These are phyloP conservation scores for Malassezia obtusa DNA, from an alignment of 1,284 basidiomycete genomes.

Conservation along the genomic window DNA sequence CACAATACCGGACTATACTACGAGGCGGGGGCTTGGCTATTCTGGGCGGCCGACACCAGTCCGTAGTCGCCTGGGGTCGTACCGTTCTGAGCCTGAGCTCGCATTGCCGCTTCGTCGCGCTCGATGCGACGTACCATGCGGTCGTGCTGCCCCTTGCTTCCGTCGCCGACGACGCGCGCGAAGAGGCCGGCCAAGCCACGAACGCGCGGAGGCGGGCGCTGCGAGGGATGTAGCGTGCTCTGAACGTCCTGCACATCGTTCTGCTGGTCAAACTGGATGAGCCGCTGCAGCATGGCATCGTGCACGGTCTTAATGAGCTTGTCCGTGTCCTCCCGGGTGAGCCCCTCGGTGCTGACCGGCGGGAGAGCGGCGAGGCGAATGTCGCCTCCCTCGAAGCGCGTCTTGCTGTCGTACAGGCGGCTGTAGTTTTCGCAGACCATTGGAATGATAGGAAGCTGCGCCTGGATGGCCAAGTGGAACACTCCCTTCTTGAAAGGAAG, in stretches of 20 bases:
- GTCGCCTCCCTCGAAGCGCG: constrained; percentile 65
- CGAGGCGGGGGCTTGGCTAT: background rate
- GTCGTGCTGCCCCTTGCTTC: background rate
- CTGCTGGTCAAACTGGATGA: constrained; percentile 13
- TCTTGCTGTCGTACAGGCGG: constrained; percentile 63
- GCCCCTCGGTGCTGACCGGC: constrained; percentile 62
- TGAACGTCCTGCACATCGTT: constrained; percentile 1
- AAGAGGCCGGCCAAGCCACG: constrained; percentile 8
- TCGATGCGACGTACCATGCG: background rate
- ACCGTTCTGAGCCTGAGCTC: background rate
- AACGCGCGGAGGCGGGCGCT: background rate
- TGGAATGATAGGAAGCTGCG: constrained; percentile 65
- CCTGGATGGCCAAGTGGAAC: constrained; percentile 88
- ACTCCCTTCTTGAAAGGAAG: constrained; percentile 95
- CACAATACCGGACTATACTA: background rate
- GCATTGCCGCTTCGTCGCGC: background rate
- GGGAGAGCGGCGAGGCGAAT: constrained; percentile 73
- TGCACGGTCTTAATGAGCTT: constrained; percentile 58
- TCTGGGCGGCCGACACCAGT: constrained; percentile 3
- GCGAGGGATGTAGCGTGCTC: constrained; percentile 1
- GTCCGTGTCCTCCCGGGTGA: constrained; percentile 60
- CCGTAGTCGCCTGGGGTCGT: constrained; percentile 4
- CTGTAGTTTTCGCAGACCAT: constrained; percentile 92
- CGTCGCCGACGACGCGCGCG: constrained; percentile 8
- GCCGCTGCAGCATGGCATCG: constrained; percentile 23